These are phyloP conservation scores for Pseudodiploospora longispora DNA, from an alignment of 2,329 filamentous ascomycete species.

Conservation along the genomic window DNA sequence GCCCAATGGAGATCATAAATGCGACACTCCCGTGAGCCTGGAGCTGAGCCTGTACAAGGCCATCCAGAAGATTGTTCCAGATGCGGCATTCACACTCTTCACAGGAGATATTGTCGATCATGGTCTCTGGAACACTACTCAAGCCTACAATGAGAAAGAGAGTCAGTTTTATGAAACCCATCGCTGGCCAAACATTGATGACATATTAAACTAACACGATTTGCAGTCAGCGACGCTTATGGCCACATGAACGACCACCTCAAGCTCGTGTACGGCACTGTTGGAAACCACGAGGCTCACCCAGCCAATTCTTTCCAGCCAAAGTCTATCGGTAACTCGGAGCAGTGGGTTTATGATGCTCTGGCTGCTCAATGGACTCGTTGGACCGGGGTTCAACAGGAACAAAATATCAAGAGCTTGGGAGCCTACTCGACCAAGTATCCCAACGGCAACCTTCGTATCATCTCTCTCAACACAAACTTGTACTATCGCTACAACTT, in stretches of 20 bases:
- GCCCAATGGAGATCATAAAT: conserved; percentile 43
- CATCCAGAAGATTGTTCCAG: conserved; percentile 36
- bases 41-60: conserved; percentile 48
- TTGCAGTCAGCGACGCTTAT: conserved; percentile 37
- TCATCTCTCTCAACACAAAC: conserved; percentile 54
- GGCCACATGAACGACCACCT: conserved; percentile 34
- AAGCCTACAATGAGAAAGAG: conserved; percentile 21
- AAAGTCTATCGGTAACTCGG: conserved; percentile 26
- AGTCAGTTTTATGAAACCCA: conserved; percentile 15
- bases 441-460: conserved; percentile 37
- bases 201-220: neutral
- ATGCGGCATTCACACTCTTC: conserved; percentile 48
- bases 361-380: conserved; percentile 37
- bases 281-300: conserved; percentile 50
- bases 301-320: conserved; percentile 45
- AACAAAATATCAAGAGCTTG: conserved; percentile 26
- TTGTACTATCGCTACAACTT: conserved; percentile 53
- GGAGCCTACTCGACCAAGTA: conserved; percentile 43
- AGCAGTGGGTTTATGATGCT: conserved; percentile 45
- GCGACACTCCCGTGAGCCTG: conserved; percentile 42
- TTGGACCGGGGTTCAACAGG: conserved; percentile 33
- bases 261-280: conserved; percentile 41
- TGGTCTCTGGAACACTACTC: conserved; percentile 37
- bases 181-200: neutral
- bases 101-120: conserved; percentile 53